These are phyloP conservation scores for Ophiostoma himal-ulmi DNA, from an alignment of 2,329 filamentous ascomycete species.

Conservation along the genomic window DNA sequence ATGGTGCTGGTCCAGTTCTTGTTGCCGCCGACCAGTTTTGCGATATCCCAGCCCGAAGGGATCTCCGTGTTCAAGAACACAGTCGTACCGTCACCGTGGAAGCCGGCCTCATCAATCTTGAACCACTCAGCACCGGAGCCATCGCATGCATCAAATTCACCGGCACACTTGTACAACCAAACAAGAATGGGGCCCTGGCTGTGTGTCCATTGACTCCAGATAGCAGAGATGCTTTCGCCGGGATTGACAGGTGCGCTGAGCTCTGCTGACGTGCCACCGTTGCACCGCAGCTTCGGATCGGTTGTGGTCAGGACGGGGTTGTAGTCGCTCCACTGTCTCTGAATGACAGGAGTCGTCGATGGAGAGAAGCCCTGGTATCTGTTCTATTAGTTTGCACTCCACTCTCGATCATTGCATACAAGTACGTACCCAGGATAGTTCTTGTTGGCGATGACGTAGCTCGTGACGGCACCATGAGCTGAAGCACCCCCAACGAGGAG, in stretches of 20 bases:
- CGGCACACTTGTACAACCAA: slow-evolving; percentile 49
- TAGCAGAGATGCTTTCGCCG: slow-evolving; percentile 43
- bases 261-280: slow-evolving; percentile 46
- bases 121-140: slow-evolving; percentile 52
- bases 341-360: slow-evolving; percentile 44
- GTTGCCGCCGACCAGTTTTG: slow-evolving; percentile 31
- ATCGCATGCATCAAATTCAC: slow-evolving; percentile 44
- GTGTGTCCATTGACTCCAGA: slow-evolving; percentile 55
- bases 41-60: slow-evolving; percentile 29
- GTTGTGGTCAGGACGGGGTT: slow-evolving; percentile 47
- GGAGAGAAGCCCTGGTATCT: slow-evolving; percentile 46
- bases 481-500: slow-evolving; percentile 29
- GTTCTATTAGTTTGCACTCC: background rate
- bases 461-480: slow-evolving; percentile 35
- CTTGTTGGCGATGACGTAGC: slow-evolving; percentile 31
- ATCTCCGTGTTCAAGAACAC: slow-evolving; percentile 30
- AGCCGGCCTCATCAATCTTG: slow-evolving; percentile 51
- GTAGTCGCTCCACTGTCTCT: slow-evolving; percentile 54
- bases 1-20: slow-evolving; percentile 46
- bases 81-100: slow-evolving; percentile 28
- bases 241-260: slow-evolving; percentile 42
- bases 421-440: slow-evolving; percentile 27
- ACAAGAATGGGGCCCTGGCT: slow-evolving; percentile 55
- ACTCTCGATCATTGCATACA: background rate
- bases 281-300: slow-evolving; percentile 50